Base-by-base conservation (phyloP, 2,329 filamentous ascomycete genomes). In the Chalaropsis thielavioides region DNA sequence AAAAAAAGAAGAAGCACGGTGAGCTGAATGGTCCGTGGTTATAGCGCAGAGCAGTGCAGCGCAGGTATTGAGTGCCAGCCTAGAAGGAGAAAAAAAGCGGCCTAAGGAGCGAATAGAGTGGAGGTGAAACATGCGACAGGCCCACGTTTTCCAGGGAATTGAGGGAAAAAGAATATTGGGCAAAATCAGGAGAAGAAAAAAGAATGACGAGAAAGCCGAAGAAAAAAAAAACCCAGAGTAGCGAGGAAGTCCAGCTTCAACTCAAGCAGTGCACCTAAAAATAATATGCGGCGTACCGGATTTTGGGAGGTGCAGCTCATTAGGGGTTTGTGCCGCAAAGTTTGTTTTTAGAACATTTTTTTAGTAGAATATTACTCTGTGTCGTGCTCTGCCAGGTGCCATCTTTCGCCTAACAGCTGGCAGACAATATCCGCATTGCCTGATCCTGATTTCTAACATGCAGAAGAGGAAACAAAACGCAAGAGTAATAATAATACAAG, bases 61-160 rank as follows among this genome's bases (percentile, higher is more conserved):
- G 31, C 7, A n/a, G n/a, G n/a, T n/a, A n/a, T n/a, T n/a, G n/a
- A 35, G 31, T 35, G 31, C 31, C 31, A 7, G 31, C 31, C 31
- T 7, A n/a, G 51, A 31, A 31, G 17, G 51, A 56, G 31, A 58
- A 58, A 58, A 35, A 31, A 31, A n/a, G 6, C 7, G 6, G 15
- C 2, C 15, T 35, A 17, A 35, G 31, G 22, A 58, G 35, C 19
- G 35, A 38, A 38, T 8, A 61, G 27, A 31, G 54, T 58, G 54
- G 27, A 58, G 10, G 17, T 58, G 54, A 58, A 58, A 58, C 54
- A 38, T 58, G 54, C 54, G 54, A n/a, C 27, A 58, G 24, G 54
- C 4, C 54, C 54, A 38, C 54, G 27, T 38, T 62, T n/a, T 41
- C 13, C 11, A 46, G 27, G 6, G 24, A n/a, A 31, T 31, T 35